Evolutionary conservation across 352 stramenopile genomes (phyloP).

Genomic region (Phytophthora europaea): DNA sequence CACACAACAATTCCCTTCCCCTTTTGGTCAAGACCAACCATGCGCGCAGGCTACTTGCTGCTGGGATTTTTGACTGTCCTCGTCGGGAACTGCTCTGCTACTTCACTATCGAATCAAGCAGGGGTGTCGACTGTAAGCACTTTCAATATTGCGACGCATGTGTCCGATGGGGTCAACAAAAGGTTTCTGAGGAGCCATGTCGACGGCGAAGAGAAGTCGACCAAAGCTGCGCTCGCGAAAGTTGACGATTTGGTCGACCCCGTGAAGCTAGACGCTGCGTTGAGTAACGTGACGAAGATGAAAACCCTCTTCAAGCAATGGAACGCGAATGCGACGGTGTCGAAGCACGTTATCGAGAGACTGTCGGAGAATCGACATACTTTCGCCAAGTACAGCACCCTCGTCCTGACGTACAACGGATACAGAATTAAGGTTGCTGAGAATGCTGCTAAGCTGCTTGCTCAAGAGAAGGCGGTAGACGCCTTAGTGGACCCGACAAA

Average conservation of each 20-base stretch:
- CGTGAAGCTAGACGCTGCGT: constrained; percentile 7
- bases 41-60: not conserved
- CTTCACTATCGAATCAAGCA: not conserved
- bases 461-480: not conserved
- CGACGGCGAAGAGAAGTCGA: not conserved
- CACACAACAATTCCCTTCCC: constrained; percentile 4
- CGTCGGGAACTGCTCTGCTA: not conserved
- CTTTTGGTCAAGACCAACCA: not conserved
- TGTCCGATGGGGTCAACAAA: not conserved
- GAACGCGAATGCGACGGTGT: constrained; percentile 1
- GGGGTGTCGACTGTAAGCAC: not conserved
- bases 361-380: not conserved
- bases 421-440: constrained; percentile 10
- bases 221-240: not conserved
- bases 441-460: not conserved
- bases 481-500: constrained; percentile 4
- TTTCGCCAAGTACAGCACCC: constrained; percentile 5
- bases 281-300: constrained; percentile 5
- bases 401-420: constrained; percentile 15
- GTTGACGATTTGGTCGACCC: constrained; percentile 13
- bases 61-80: not conserved
- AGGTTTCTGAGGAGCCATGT: not conserved
- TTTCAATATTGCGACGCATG: not conserved
- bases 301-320: constrained; percentile 13
- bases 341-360: constrained; percentile 1